Percentiles rank a stretch among this genome's conserved stretches.
Conservation (phyloP, 495 filamentous ascomycete genomes). For the Gamarada debralockiae region DNA sequence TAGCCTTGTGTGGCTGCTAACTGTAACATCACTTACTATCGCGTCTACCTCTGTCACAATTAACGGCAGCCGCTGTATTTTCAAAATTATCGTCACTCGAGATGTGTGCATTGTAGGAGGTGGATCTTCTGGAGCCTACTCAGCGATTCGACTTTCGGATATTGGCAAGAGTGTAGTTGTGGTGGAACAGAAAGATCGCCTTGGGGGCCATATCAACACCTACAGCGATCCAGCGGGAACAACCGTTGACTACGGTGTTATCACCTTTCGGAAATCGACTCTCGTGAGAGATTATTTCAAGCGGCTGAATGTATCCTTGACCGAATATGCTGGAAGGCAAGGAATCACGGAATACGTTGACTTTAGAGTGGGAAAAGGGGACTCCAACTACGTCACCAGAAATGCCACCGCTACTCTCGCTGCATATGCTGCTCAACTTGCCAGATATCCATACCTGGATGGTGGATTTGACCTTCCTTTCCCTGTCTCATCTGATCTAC, state of each 20-base stretch:
- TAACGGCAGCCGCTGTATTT: too few relatives aligned
- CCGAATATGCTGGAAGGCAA: not conserved
- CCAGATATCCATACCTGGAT: slow-evolving; percentile 33
- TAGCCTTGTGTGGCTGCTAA: too few relatives aligned
- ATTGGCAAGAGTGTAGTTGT: slow-evolving; percentile 36
- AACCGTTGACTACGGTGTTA: too few relatives aligned
- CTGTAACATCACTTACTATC: too few relatives aligned
- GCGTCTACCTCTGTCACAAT: too few relatives aligned
- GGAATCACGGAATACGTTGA: slow-evolving; percentile 2
- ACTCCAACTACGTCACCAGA: slow-evolving; percentile 12
- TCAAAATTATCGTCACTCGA: not conserved
- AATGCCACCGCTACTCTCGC: slow-evolving; percentile 18
- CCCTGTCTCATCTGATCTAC: slow-evolving; percentile 29
- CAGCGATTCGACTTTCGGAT: slow-evolving; percentile 39
- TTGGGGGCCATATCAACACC: slow-evolving; percentile 49
- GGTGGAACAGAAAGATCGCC: slow-evolving; percentile 35
- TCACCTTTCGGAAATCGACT: too few relatives aligned
- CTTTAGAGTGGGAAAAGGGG: slow-evolving; percentile 13
- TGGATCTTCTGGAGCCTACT: slow-evolving; percentile 43
- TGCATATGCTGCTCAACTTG: slow-evolving; percentile 30
- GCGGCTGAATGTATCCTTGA: slow-evolving; percentile 33
- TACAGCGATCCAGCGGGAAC: too few relatives aligned
- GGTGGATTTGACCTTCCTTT: slow-evolving; percentile 28
- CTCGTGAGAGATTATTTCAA: too few relatives aligned
- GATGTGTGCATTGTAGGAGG: slow-evolving; percentile 50